Conservation (phyloP, 2,329 filamentous ascomycete species). For the Clarireedia paspali region DNA sequence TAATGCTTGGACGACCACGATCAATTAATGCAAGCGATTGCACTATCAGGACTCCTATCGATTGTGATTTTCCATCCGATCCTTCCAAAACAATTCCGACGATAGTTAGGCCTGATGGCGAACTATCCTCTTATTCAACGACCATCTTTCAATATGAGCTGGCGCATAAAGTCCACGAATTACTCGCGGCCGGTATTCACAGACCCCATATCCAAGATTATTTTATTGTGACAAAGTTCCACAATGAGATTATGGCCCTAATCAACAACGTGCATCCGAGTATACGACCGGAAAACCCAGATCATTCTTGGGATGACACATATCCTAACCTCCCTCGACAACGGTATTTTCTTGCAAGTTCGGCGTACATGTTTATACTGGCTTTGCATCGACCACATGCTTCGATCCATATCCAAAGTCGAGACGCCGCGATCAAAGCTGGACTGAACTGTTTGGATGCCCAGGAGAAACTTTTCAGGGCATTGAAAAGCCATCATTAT, state of each 20-base stretch:
- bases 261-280: neutral
- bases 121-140: neutral
- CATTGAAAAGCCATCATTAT: constrained; percentile 7
- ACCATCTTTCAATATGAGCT: constrained; percentile 4
- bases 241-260: neutral
- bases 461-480: constrained; percentile 8
- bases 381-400: constrained; percentile 11
- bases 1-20: constrained; percentile 10
- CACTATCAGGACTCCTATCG: constrained; percentile 7
- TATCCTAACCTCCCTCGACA: neutral
- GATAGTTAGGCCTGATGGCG: neutral
- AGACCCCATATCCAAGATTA: constrained; percentile 10
- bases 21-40: constrained; percentile 13
- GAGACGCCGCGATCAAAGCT: constrained; percentile 5
- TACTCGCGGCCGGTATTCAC: constrained; percentile 2
- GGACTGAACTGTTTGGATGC: constrained; percentile 9
- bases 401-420: constrained; percentile 7
- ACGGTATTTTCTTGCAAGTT: neutral
- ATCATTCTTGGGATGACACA: neutral
- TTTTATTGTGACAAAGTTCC: constrained; percentile 1
- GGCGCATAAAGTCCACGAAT: constrained; percentile 8
- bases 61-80: constrained; percentile 8
- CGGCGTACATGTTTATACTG: constrained; percentile 5
- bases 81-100: constrained; percentile 4
- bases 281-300: neutral